Evolutionary conservation across 2,329 filamentous ascomycete genomes (phyloP), one percentile per base, ranked within the genome.

Genomic region (Exserohilum rostratum): DNA sequence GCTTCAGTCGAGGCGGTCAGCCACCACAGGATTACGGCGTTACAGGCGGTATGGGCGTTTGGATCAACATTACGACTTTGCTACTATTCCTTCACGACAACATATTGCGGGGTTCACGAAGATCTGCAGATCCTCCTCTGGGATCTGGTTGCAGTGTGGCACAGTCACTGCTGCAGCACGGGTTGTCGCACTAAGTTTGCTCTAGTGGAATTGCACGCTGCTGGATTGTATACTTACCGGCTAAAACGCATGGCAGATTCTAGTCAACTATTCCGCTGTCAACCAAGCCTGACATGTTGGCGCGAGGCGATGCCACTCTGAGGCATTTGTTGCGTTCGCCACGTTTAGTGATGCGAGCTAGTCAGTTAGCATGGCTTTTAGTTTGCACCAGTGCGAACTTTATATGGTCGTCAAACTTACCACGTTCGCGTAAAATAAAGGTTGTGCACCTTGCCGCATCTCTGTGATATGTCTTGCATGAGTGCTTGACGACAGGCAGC

Each of bases 181-280:
- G 48, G 54, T 56, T 54, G 46, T 50, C 52, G 53, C 55, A 57
- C 50, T 53, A 61, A 49, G 44, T 53, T 57, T 58, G 53, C 50
- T 61, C 53, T 49, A 63, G 58, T 59, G 56, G 54, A 48, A 54
- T 34, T 55, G 38, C 35, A 46, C 46, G 44, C 50, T 47, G 50
- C 46, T 35, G 47, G 43, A 52, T 39, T 46, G 34, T 42, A 43
- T 39, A 49, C 54, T 30, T 57, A 12, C 47, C 47, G 55, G 55
- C 40, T 62, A 54, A 62, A 52, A 48, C 44, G 39, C 18, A 53
- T 46, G 51, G 50, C 55, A 49, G 57, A 49, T 48, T 57, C 48
- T 46, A 47, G 34, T 40, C 46, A 42, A 53, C 47, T 56, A 47
- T 53, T 49, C 58, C 53, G 59, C 62, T 66, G 64, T 68, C 62